Evolutionary conservation across 768 basidiomycete genomes (phyloP), one percentile per base, ranked within the genome.

Genomic region (Leccinum arenicola): DNA sequence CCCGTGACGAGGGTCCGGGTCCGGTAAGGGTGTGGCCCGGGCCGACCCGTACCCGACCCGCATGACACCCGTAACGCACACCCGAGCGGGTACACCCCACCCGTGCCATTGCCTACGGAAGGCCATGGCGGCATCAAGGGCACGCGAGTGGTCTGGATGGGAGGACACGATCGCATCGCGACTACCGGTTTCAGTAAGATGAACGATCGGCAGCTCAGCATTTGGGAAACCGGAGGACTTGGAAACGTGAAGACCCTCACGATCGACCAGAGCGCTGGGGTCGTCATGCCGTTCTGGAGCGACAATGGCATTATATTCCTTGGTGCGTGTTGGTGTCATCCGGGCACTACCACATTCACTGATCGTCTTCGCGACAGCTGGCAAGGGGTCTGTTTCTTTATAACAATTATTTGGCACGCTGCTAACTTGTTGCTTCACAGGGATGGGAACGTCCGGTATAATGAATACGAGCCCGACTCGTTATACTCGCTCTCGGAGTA

Each of bases 171-270:
- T 72, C 85, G 85, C 62, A 83, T 98, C 69, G 93, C 89, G 14
- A 98, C 96, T 14, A 99, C 96, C 14, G 96, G 96, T 0, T 98
- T 98, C 75, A 93, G 91, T 75, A 93, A 87, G 74, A 96, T 95
- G 92, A 93, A 90, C 51, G 96, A 99, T 72, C 82, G 96, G 9
- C 94, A 99, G 73, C 81, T 94, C 35, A 81, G 79, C 56, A 75
- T 99, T 48, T 99, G 95, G 96, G 95, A 98, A 70, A 84, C 91
- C 2, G 83, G 87, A 10, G 80, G 85, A 14, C 73, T 98, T 55
- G 79, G 74, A 43, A 93, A 84, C 70, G 66, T 95, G 62, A 95
- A 93, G 77, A 92, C 84, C 58, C 76, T 86, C 54, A 80, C 79
- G 14, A 77, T 98, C 60, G 96, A 99, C 73, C 93, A 95, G 73